phyloP scores from a whole-genome alignment of 192 early-diverging fungal genomes.

The Spizellomyces punctatus region DNA sequence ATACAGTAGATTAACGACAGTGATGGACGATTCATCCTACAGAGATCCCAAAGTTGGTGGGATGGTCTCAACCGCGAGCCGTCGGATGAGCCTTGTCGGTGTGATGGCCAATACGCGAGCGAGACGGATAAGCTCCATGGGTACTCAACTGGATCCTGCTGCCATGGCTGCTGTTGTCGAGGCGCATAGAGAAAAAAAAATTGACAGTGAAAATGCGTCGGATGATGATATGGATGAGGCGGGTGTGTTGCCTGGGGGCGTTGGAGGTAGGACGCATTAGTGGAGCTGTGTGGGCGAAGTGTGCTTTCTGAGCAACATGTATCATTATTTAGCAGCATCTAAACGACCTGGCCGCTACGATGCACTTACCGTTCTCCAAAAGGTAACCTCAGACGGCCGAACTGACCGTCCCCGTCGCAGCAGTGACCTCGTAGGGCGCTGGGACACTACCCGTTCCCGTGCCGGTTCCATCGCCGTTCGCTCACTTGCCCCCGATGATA shows the following conservation, averaged over 20 bases:
- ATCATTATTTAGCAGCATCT: not conserved
- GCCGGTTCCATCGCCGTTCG: not conserved
- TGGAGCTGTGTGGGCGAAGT: too few species aligned
- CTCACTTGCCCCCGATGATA: not conserved
- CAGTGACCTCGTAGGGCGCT: not conserved
- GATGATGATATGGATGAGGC: too few species aligned
- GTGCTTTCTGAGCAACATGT: too few species aligned
- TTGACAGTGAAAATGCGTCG: not conserved
- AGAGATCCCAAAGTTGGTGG: too few species aligned
- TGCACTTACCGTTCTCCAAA: slow-evolving; percentile 5
- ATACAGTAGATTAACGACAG: too few species aligned
- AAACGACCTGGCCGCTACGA: slow-evolving; percentile 13
- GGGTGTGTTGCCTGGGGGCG: too few species aligned
- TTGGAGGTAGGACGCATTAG: too few species aligned
- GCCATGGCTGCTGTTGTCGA: not conserved
- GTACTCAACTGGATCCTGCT: not conserved
- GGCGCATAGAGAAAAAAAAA: not conserved
- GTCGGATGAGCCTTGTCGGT: not conserved
- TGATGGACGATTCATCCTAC: too few species aligned
- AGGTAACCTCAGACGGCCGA: not conserved
- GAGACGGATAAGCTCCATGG: not conserved
- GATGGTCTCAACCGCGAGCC: not conserved
- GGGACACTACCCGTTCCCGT: not conserved
- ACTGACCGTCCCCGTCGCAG: not conserved
- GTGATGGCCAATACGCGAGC: not conserved